Base-by-base conservation (phyloP, 192 early-diverging fungal genomes). In the Mortierella alpina region DNA sequence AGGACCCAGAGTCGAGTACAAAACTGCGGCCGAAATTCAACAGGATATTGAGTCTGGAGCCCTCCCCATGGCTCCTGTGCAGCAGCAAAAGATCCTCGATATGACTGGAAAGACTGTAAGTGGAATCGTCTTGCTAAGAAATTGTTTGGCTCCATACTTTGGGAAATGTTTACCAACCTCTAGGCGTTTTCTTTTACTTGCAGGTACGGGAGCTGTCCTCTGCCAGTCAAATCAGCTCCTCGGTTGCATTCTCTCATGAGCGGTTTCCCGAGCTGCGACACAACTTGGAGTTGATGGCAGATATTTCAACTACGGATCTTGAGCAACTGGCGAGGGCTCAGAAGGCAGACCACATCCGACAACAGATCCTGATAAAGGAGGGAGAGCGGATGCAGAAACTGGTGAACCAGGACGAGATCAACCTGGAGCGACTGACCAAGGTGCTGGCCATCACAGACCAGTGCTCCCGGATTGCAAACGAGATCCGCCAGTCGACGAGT, bases 231-330 rank as follows among this genome's bases (percentile, higher is more conserved):
- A 87, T 85, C 64, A 83, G 84, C n/a, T 86, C 86, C 0, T 76
- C 82, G 7, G 59, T 88, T 10, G 82, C 84, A 62, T 86, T 91
- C 45, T 68, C 88, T 0, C 84, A 89, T 10, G 75, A 85, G 47
- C 87, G 89, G 15, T 70, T 96, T 22, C 92, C 93, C 0, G 95
- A 96, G 69, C 75, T 96, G 9, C 84, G 91, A 12, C 90, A 96
- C 71, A 96, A 96, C 58, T 59, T 96, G 9, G 89, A 89, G 9
- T 72, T 95, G 0, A 78, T 96, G 56, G 90, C 91, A 5, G 94
- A 94, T 51, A 85, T 95, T 48, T 85, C 93, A 2, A 84, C 88
- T 51, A 71, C 85, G 13, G 92, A 96, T 79, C 66, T 96, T 39
- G 84, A 93, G 59, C 87, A 92, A 48, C 51, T 92, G 15, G 77